Conservation (phyloP, 768 basidiomycete species). For the Lactifluus hygrophoroides region DNA sequence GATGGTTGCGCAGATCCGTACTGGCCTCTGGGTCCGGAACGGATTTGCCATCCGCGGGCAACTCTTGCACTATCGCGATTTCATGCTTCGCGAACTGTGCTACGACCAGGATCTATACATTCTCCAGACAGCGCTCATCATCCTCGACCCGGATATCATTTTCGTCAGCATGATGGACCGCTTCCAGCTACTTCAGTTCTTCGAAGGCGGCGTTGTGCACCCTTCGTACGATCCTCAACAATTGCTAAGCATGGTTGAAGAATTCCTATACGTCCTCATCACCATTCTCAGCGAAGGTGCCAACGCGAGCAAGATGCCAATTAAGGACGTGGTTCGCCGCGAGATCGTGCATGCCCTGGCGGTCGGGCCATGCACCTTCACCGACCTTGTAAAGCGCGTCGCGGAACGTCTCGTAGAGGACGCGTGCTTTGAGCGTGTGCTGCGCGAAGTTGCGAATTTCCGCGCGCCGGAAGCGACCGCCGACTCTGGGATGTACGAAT, state of each 20-base stretch:
- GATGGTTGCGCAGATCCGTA: constrained; percentile 91
- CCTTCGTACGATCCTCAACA: constrained; percentile 61
- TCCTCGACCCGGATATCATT: constrained; percentile 70
- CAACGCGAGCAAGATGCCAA: constrained; percentile 58
- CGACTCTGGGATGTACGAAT: constrained; percentile 81
- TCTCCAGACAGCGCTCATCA: constrained; percentile 74
- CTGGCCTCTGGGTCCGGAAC: constrained; percentile 96
- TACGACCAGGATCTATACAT: constrained; percentile 94
- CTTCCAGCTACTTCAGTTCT: constrained; percentile 75
- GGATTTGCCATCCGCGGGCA: constrained; percentile 94
- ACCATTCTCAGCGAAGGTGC: constrained; percentile 78
- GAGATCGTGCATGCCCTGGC: constrained; percentile 90
- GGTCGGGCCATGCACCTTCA: constrained; percentile 79
- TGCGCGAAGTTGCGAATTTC: constrained; percentile 75
- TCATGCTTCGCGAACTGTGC: constrained; percentile 89
- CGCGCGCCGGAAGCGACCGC: constrained; percentile 66
- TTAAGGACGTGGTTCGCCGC: constrained; percentile 56
- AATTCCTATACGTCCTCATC: constrained; percentile 81
- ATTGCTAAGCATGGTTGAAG: constrained; percentile 81
- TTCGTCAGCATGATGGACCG: constrained; percentile 85
- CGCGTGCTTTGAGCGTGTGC: constrained; percentile 67
- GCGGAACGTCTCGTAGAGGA: constrained; percentile 87
- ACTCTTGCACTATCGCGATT: constrained; percentile 91
- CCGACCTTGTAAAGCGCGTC: constrained; percentile 84
- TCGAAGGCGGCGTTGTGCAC: constrained; percentile 55